Conservation (phyloP, 2,329 filamentous ascomycete genomes). For the Tolypocladium ovalisporum region DNA sequence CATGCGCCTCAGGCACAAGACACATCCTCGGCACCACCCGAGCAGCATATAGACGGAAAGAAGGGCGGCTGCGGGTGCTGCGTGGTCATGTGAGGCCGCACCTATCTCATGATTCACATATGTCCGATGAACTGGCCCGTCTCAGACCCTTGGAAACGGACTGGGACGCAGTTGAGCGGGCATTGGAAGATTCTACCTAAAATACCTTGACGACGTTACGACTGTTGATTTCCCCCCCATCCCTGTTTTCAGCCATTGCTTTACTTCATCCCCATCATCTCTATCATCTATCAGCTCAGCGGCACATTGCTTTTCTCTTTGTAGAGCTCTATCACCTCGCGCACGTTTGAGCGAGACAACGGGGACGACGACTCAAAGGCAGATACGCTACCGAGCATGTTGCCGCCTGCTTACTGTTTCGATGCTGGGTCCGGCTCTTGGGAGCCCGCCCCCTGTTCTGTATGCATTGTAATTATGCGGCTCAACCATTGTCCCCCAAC, state of each 20-base stretch:
- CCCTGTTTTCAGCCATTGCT: constrained; percentile 17
- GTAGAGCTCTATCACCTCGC: neutral
- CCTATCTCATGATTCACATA: neutral
- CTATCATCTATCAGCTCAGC: neutral
- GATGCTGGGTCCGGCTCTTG: neutral
- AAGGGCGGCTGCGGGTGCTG: constrained; percentile 39
- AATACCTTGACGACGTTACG: constrained; percentile 18
- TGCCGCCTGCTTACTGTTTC: neutral
- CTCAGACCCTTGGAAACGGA: neutral
- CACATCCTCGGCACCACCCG: constrained; percentile 3
- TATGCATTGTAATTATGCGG: constrained; percentile 1
- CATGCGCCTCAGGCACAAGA: constrained; percentile 9
- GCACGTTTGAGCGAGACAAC: neutral
- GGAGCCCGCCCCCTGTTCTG: neutral
- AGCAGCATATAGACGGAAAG: constrained; percentile 24
- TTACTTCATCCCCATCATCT: constrained; percentile 11
- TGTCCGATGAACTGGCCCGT: neutral
- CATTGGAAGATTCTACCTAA: neutral
- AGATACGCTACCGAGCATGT: neutral
- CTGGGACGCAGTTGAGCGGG: neutral
- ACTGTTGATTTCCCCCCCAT: constrained; percentile 10
- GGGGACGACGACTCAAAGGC: neutral
- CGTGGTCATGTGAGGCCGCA: constrained; percentile 32
- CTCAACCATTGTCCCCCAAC: neutral
- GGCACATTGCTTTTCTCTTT: neutral